phyloP scores from a whole-genome alignment of 352 stramenopile species.

The Phytopythium delawarense region DNA sequence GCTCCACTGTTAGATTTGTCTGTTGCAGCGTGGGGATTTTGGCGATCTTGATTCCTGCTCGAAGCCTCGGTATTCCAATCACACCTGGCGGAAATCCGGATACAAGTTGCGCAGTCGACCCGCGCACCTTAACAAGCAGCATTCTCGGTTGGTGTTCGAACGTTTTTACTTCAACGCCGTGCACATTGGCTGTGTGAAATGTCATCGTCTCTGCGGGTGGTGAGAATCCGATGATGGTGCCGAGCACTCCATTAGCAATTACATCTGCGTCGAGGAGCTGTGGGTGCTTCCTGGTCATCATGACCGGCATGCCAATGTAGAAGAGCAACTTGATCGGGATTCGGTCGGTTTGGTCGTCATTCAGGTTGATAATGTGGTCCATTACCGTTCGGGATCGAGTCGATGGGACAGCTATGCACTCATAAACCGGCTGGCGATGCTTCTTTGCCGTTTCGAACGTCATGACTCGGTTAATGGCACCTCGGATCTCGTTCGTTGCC shows the following conservation, averaged over 20 bases:
- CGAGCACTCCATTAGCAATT: conserved; percentile 13
- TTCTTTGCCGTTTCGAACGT: conserved; percentile 2
- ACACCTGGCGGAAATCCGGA: conserved; percentile 7
- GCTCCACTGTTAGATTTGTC: conserved; percentile 10
- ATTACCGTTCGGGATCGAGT: conserved; percentile 5
- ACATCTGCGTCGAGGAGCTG: neutral
- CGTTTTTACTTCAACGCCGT: neutral
- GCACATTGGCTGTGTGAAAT: neutral
- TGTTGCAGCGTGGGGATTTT: conserved; percentile 9
- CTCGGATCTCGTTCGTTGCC: conserved; percentile 13
- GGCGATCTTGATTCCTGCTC: neutral
- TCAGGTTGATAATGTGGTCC: conserved; percentile 3
- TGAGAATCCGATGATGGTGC: conserved; percentile 10
- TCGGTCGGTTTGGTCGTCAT: conserved; percentile 7
- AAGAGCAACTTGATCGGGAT: conserved; percentile 16
- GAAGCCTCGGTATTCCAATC: conserved; percentile 8
- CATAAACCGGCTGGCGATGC: neutral
- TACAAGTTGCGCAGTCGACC: neutral
- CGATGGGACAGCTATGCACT: neutral
- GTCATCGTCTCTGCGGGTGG: neutral
- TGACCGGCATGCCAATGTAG: conserved; percentile 15
- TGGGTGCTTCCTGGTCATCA: conserved; percentile 12
- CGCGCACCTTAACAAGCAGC: conserved; percentile 10
- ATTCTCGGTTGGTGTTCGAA: conserved; percentile 6
- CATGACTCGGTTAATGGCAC: conserved; percentile 10